Base-by-base conservation (phyloP, 805 yeast species). In the Candida anglica region DNA sequence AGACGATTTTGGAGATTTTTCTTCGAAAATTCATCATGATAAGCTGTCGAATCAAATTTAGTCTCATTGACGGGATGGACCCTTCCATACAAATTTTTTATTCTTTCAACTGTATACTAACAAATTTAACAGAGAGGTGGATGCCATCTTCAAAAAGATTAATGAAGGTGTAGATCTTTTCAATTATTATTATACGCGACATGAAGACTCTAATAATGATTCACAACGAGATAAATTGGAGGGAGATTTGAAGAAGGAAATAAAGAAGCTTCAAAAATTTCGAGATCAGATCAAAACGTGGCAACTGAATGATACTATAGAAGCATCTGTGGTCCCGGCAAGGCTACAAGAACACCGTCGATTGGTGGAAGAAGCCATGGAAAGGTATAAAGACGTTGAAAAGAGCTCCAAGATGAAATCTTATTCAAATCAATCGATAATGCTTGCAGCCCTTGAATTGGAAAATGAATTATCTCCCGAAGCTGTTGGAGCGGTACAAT, bases 231-330 rank as follows among this genome's bases (percentile, higher is more conserved):
- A 62, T 34, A 67, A 67, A 46, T 52, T 67, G 29, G 72, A 66
- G 38, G 56, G 57, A 22, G 73, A 67, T 39, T 50, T 67, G 40
- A 67, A 67, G 47, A 64, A 66, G 40, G 73, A 67, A 43, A 66
- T 67, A 44, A 67, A 67, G 41, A 62, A 65, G 40, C 53, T 67
- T 32, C 73, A 67, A 40, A 67, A 66, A 49, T 62, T 61, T 38
- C 59, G 73, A 43, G 73, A 67, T 38, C 66, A 65, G 40, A 67
- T 67, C 42, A 67, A 67, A 36, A 60, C 55, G 27, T 67, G 73
- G 73, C 71, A 65, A 41, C 63, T 59, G 47, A 54, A 58, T 43
- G 63, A 57, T 25, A 33, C 47, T 3, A 44, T 52, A 17, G 57
- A 52, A 37, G 58, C 53, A 10, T 44, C 53, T 20, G 52, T 54